These are phyloP conservation scores for Phytophthora cactorum DNA, from an alignment of 352 stramenopile species.

Conservation along the genomic window DNA sequence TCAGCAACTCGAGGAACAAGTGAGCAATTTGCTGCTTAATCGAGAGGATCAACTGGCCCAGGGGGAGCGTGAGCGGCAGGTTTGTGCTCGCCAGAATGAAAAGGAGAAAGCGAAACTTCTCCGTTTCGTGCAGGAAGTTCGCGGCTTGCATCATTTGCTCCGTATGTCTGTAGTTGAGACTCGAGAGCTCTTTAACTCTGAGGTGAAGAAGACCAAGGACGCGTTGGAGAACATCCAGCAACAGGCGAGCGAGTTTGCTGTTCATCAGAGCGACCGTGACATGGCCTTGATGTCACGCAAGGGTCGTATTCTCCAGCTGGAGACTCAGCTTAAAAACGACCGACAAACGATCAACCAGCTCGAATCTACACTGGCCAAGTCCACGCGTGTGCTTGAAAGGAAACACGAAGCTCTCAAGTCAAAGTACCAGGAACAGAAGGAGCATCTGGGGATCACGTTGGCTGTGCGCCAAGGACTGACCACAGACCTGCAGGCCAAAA, in stretches of 20 bases:
- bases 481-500: constrained; percentile 58
- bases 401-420: constrained; percentile 36
- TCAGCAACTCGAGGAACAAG: constrained; percentile 24
- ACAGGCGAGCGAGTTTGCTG: constrained; percentile 51
- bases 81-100: constrained; percentile 18
- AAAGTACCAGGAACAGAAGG: constrained; percentile 60
- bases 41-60: constrained; percentile 22
- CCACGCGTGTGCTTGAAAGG: constrained; percentile 42
- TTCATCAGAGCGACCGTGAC: constrained; percentile 52
- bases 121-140: constrained; percentile 28
- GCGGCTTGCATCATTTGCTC: constrained; percentile 26
- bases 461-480: constrained; percentile 62
- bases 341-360: constrained; percentile 53
- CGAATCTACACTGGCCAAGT: constrained; percentile 44
- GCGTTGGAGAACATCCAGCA: constrained; percentile 40
- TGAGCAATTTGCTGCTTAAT: constrained; percentile 29
- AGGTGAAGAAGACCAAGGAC: constrained; percentile 43
- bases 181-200: constrained; percentile 21
- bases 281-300: constrained; percentile 56
- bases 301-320: constrained; percentile 58
- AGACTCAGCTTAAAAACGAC: constrained; percentile 63
- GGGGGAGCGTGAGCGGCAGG: constrained; percentile 17
- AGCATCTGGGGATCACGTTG: constrained; percentile 68
- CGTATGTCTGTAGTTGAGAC: constrained; percentile 24
- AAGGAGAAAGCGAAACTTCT: constrained; percentile 27